Evolutionary conservation across 2,329 filamentous ascomycete species (phyloP).

Genomic region (Thelonectria olida): DNA sequence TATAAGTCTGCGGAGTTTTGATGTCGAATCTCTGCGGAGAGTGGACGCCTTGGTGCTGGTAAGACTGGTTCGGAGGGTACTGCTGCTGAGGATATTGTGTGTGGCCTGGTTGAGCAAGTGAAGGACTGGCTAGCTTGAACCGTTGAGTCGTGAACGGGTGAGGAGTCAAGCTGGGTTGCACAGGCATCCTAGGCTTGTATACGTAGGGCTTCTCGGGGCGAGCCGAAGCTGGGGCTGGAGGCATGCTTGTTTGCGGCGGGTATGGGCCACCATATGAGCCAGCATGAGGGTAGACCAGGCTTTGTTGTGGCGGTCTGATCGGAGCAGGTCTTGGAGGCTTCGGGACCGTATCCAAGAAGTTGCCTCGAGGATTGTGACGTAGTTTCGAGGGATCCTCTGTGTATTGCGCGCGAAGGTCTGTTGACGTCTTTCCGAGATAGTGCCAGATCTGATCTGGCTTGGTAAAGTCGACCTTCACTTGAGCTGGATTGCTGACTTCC

Average conservation of each 20-base stretch:
- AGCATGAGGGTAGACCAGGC: slow-evolving; percentile 40
- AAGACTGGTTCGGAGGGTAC: slow-evolving; percentile 15
- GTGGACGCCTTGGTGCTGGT: slow-evolving; percentile 24
- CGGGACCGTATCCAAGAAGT: slow-evolving; percentile 76
- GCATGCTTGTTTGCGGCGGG: background rate
- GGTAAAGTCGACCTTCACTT: slow-evolving; percentile 75
- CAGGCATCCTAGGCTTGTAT: slow-evolving; percentile 59
- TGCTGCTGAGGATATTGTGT: slow-evolving; percentile 25
- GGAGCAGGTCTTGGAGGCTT: slow-evolving; percentile 56
- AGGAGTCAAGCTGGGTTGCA: slow-evolving; percentile 35
- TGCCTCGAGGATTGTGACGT: slow-evolving; percentile 74
- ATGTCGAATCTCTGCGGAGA: slow-evolving; percentile 37
- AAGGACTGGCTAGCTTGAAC: slow-evolving; percentile 29
- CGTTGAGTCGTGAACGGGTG: slow-evolving; percentile 38
- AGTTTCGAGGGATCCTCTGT: slow-evolving; percentile 75
- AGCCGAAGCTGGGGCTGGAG: background rate
- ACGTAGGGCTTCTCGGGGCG: slow-evolving; percentile 59
- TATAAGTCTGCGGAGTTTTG: slow-evolving; percentile 26
- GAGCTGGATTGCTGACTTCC: slow-evolving; percentile 64
- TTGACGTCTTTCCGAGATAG: slow-evolving; percentile 87
- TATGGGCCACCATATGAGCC: slow-evolving; percentile 21
- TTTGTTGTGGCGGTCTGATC: slow-evolving; percentile 31
- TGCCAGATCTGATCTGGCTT: slow-evolving; percentile 85
- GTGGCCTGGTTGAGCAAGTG: background rate
- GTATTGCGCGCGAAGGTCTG: slow-evolving; percentile 90